Percentiles rank a stretch among this genome's conserved stretches.
Conservation (phyloP, 139 green algal species). For the Picochlorum sp. region DNA sequence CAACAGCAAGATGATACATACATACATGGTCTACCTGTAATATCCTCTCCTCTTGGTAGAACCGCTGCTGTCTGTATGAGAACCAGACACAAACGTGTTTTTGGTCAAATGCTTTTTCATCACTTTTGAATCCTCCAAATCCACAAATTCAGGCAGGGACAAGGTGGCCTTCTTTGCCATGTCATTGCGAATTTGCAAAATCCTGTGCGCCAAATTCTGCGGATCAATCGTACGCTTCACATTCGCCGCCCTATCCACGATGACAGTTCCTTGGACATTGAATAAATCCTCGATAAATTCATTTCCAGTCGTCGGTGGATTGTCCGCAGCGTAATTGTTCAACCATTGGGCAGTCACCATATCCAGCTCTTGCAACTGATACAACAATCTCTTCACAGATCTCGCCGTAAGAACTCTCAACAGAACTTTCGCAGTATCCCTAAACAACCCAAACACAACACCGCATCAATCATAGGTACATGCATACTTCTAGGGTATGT, state of each 20-base stretch:
- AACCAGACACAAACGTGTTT: constrained; percentile 3
- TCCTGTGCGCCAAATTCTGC: constrained; percentile 25
- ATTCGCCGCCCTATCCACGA: constrained; percentile 10
- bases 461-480: not conserved
- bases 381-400: constrained; percentile 15
- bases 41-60: constrained; percentile 25
- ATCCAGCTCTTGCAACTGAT: constrained; percentile 27
- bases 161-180: constrained; percentile 26
- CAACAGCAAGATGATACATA: not conserved
- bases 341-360: constrained; percentile 27
- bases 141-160: constrained; percentile 27
- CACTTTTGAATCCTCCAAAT: constrained; percentile 20
- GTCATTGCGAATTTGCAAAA: constrained; percentile 19
- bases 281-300: constrained; percentile 30
- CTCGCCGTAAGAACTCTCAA: constrained; percentile 23
- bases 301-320: constrained; percentile 23
- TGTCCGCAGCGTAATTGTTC: constrained; percentile 18
- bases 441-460: constrained; percentile 3
- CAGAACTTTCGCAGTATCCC: constrained; percentile 22
- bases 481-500: not conserved
- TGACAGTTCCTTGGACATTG: not conserved
- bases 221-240: constrained; percentile 23
- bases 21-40: constrained; percentile 3
- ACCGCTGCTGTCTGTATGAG: not conserved
- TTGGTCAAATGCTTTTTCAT: constrained; percentile 16